phyloP scores from a whole-genome alignment of 768 basidiomycete genomes.

The Crucibulum laeve region DNA sequence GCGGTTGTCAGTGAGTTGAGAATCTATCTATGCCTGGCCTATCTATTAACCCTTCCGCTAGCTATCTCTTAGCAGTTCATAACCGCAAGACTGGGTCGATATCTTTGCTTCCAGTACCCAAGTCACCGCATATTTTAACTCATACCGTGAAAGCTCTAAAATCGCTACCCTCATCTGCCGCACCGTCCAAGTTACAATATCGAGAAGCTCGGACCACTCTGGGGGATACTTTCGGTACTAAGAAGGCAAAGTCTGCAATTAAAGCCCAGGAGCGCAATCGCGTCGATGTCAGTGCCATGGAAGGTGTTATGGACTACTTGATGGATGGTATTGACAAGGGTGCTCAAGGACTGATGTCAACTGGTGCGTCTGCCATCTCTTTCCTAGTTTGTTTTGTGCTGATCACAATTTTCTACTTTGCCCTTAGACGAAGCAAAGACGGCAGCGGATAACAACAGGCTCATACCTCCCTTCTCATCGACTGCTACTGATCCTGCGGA shows the following conservation, averaged over 20 bases:
- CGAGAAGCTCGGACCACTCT: constrained; percentile 69
- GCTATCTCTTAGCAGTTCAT: constrained; percentile 83
- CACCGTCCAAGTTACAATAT: constrained; percentile 48
- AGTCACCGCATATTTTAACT: constrained; percentile 63
- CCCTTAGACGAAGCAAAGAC: constrained; percentile 63
- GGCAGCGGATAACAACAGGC: constrained; percentile 55
- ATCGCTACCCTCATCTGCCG: constrained; percentile 44
- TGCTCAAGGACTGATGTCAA: constrained; percentile 62
- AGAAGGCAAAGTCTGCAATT: constrained; percentile 87
- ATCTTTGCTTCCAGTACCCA: constrained; percentile 60
- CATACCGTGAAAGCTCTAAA: constrained; percentile 86
- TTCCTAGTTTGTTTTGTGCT: neutral
- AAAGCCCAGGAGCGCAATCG: constrained; percentile 84
- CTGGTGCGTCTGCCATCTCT: constrained; percentile 40
- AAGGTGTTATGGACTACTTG: constrained; percentile 74
- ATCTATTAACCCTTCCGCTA: constrained; percentile 18
- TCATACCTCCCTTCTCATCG: constrained; percentile 72
- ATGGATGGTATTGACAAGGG: constrained; percentile 79
- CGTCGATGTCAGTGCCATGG: constrained; percentile 86
- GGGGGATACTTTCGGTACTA: constrained; percentile 91
- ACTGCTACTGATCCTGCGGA: constrained; percentile 68
- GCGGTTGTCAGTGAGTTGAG: constrained; percentile 57
- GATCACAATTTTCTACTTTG: constrained; percentile 4
- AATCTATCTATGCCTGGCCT: neutral
- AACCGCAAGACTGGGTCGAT: constrained; percentile 73